Conservation (phyloP, 164 flowering plant genomes). For the Vitis vinifera region ASM3070453v1 NC_081810.1:6479501-6480000, state of each 20-base stretch:
- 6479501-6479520: slow-evolving; percentile 35
- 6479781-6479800: background rate
- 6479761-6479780: background rate
- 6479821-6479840: no score
- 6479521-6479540: slow-evolving; percentile 20
- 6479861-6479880: no score
- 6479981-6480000: no score
- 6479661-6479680: slow-evolving; percentile 1
- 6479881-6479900: no score
- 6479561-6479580: slow-evolving; percentile 38
- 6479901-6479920: no score
- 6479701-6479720: slow-evolving; percentile 35
- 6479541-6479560: slow-evolving; percentile 48
- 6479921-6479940: no score
- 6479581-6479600: background rate
- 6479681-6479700: slow-evolving; percentile 28
- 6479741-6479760: slow-evolving; percentile 18
- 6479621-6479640: slow-evolving; percentile 37
- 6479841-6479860: no score
- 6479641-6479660: slow-evolving; percentile 32
- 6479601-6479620: slow-evolving; percentile 25
- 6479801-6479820: background rate
- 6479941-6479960: no score
- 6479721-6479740: slow-evolving; percentile 35
- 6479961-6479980: no score